Conservation (phyloP, 2,329 filamentous ascomycete genomes). For the Zymoseptoria crescenta region DNA sequence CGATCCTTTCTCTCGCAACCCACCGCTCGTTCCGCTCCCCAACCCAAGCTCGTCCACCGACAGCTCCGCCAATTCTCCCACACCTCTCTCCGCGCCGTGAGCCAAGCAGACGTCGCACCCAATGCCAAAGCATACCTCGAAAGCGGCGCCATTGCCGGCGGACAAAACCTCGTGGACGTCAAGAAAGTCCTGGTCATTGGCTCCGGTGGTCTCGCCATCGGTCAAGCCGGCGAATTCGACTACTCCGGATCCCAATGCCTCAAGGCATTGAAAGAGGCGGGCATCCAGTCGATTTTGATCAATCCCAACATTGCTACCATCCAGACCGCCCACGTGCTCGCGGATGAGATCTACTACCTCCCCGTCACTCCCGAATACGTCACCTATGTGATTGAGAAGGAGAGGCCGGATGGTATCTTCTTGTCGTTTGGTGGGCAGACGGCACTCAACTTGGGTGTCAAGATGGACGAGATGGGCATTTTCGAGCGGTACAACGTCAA, state of each 20-base stretch:
- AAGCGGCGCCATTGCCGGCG: conserved; percentile 74
- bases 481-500: conserved; percentile 94
- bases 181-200: conserved; percentile 98
- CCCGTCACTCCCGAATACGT: conserved; percentile 97
- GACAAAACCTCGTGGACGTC: conserved; percentile 71
- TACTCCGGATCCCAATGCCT: conserved; percentile 96
- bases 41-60: conserved; percentile 11
- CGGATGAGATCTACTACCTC: conserved; percentile 96
- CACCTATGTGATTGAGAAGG: conserved; percentile 91
- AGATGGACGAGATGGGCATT: conserved; percentile 93
- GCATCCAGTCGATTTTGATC: conserved; percentile 82
- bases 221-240: conserved; percentile 96
- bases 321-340: conserved; percentile 91
- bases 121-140: conserved; percentile 81
- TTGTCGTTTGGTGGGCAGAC: conserved; percentile 97
- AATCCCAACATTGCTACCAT: conserved; percentile 99
- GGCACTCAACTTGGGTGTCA: conserved; percentile 88
- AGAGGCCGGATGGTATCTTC: conserved; percentile 94
- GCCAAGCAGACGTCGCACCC: conserved; percentile 58
- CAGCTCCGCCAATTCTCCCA: conserved; percentile 21
- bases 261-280: conserved; percentile 93
- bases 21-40: conserved; percentile 10
- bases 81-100: conserved; percentile 19
- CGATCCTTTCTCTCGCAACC: conserved; percentile 24
- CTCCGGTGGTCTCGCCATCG: conserved; percentile 89